phyloP scores from a whole-genome alignment of 2,329 filamentous ascomycete species.

The Penicillium oxalicum region DNA sequence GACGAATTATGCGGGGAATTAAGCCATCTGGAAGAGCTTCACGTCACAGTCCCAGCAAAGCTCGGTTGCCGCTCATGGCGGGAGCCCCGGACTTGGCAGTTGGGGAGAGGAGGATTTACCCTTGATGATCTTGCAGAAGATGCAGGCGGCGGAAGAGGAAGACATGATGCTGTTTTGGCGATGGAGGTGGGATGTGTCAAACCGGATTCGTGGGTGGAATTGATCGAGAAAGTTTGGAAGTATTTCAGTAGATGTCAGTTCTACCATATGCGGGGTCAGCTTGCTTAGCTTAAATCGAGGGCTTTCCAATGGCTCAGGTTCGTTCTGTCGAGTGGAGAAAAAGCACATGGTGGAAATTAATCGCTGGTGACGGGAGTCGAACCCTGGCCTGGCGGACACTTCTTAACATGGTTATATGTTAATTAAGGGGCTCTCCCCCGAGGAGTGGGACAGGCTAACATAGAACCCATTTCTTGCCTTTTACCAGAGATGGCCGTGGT shows the following conservation, averaged over 20 bases:
- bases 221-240: too few species aligned
- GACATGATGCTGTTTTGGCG: too few species aligned
- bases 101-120: slow-evolving; percentile 44
- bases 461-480: slow-evolving; percentile 72
- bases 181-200: too few species aligned
- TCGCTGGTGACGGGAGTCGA: slow-evolving; percentile 22
- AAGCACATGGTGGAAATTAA: slow-evolving; percentile 9
- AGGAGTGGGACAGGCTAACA: slow-evolving; percentile 65
- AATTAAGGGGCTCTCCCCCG: neutral
- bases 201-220: too few species aligned
- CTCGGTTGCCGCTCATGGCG: neutral
- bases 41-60: neutral
- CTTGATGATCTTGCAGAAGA: slow-evolving; percentile 99
- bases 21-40: neutral
- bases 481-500: slow-evolving; percentile 74
- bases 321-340: neutral
- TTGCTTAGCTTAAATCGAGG: neutral
- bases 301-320: neutral
- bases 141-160: slow-evolving; percentile 57
- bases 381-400: slow-evolving; percentile 8
- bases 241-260: slow-evolving; percentile 5
- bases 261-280: slow-evolving; percentile 16
- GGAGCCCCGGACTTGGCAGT: too few species aligned
- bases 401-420: slow-evolving; percentile 4
- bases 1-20: too few species aligned